A percentile compares a stretch with the other conserved stretches of the same genome.
Evolutionary conservation across 345 rosid genomes (phyloP).

Genomic region (Conringia planisiliqua): DNA sequence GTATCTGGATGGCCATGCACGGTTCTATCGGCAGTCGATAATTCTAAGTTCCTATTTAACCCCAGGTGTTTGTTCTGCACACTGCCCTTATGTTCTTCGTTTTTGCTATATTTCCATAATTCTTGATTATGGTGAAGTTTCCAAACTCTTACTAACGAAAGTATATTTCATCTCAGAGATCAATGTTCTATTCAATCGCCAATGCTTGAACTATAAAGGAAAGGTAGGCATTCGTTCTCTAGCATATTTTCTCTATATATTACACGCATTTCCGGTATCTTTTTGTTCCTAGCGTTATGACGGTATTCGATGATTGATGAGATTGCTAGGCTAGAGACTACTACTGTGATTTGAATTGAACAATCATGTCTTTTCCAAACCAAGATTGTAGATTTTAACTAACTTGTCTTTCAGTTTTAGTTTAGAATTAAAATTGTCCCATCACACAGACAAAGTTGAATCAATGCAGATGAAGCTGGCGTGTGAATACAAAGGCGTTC

Average conservation of each 20-base stretch:
- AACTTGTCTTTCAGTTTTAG: background rate
- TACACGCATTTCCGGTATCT: background rate
- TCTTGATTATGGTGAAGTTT: slow-evolving; percentile 8
- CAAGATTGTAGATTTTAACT: background rate
- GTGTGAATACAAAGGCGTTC: slow-evolving; percentile 73
- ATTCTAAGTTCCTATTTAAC: slow-evolving; percentile 68
- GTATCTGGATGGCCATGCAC: slow-evolving; percentile 81
- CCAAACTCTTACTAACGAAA: slow-evolving; percentile 16
- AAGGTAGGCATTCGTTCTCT: slow-evolving; percentile 48
- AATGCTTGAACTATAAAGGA: slow-evolving; percentile 69
- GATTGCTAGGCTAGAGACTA: slow-evolving; percentile 8
- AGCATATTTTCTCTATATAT: background rate
- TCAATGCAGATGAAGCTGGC: slow-evolving; percentile 57
- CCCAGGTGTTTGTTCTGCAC: slow-evolving; percentile 52
- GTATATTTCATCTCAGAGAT: slow-evolving; percentile 51
- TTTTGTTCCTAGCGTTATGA: slow-evolving; percentile 8
- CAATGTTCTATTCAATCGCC: slow-evolving; percentile 68
- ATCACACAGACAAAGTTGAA: background rate
- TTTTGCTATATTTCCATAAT: background rate
- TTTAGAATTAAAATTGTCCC: background rate
- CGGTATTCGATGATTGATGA: slow-evolving; percentile 12
- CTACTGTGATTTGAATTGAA: background rate
- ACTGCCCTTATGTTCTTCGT: background rate
- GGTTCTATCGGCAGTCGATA: slow-evolving; percentile 74
- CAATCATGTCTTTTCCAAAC: background rate